These are phyloP conservation scores for Balamuthia mandrillaris DNA, from an alignment of 208 protist species.

Conservation along the genomic window DNA sequence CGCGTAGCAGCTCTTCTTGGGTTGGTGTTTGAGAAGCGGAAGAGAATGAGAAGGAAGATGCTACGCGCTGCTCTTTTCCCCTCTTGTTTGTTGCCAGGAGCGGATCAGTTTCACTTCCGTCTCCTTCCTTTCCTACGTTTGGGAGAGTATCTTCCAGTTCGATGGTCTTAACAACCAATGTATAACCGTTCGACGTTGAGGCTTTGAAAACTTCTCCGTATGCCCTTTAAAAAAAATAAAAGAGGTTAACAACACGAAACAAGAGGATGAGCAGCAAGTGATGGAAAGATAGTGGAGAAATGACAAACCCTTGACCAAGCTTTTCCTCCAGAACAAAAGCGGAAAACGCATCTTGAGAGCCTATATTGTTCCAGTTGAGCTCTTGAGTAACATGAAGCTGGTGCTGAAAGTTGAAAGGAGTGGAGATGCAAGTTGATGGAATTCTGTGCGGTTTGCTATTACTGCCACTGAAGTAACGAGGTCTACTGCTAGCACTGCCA, in stretches of 20 bases:
- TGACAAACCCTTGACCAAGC: constrained; percentile 2
- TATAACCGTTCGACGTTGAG: not conserved
- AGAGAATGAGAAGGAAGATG: no score
- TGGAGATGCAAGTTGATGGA: no score
- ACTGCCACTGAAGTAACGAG: no score
- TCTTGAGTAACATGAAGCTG: not conserved
- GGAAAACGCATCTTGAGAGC: not conserved
- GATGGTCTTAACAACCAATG: constrained; percentile 11
- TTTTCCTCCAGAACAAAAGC: constrained; percentile 4
- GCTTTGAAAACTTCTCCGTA: constrained; percentile 33
- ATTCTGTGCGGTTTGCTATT: no score
- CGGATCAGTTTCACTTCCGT: no score
- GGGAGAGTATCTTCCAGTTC: no score
- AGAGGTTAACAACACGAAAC: not conserved
- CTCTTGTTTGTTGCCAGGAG: no score
- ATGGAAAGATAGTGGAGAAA: not conserved
- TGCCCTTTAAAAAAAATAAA: not conserved
- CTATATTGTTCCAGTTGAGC: not conserved
- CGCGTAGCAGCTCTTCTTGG: not conserved
- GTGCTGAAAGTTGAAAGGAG: constrained; percentile 31
- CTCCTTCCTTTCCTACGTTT: no score
- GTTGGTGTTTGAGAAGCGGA: no score
- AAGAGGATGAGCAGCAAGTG: not conserved
- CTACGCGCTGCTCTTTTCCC: no score
- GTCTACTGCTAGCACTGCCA: no score